These are phyloP conservation scores for Sphagnum tenellum DNA, from an alignment of 225 moss, liverwort and hornwort species.

Conservation along the genomic window DNA sequence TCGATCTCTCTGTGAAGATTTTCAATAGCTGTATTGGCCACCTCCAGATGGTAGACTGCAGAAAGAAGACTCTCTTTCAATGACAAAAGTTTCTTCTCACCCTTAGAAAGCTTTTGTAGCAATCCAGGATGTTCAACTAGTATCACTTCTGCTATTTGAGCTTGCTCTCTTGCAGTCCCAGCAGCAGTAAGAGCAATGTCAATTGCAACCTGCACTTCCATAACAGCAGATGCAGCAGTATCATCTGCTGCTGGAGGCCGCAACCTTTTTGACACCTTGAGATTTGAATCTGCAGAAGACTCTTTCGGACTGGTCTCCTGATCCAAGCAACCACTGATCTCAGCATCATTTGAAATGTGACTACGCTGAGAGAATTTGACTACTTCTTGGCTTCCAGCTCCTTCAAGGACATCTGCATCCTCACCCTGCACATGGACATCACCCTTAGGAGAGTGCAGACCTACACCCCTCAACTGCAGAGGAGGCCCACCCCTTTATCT, in stretches of 20 bases:
- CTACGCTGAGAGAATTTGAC: not conserved
- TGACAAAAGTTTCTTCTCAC: constrained; percentile 34
- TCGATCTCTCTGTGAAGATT: constrained; percentile 45
- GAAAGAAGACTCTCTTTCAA: constrained; percentile 43
- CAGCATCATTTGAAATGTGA: constrained; percentile 28
- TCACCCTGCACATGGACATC: constrained; percentile 24
- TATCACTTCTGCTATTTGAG: constrained; percentile 43
- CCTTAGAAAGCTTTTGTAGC: constrained; percentile 44
- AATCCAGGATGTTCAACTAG: constrained; percentile 35
- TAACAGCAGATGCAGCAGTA: constrained; percentile 33
- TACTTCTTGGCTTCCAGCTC: constrained; percentile 4
- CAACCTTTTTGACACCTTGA: constrained; percentile 43
- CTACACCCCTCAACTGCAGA: not conserved
- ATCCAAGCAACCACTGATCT: constrained; percentile 50
- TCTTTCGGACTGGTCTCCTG: constrained; percentile 50
- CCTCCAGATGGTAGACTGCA: constrained; percentile 26
- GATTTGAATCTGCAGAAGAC: constrained; percentile 46
- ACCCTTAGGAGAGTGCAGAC: not conserved
- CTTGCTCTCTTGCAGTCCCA: constrained; percentile 44
- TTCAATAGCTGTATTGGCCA: constrained; percentile 33
- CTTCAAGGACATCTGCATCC: constrained; percentile 5
- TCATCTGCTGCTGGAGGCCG: constrained; percentile 39
- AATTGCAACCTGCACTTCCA: constrained; percentile 46
- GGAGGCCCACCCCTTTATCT: constrained; percentile 8
- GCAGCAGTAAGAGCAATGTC: constrained; percentile 46